A percentile compares a stretch with the other conserved stretches of the same genome.
Evolutionary conservation across 371 early-diverging fungal species (phyloP).

Genomic region (Thermomucor indicae-seudaticae): DNA sequence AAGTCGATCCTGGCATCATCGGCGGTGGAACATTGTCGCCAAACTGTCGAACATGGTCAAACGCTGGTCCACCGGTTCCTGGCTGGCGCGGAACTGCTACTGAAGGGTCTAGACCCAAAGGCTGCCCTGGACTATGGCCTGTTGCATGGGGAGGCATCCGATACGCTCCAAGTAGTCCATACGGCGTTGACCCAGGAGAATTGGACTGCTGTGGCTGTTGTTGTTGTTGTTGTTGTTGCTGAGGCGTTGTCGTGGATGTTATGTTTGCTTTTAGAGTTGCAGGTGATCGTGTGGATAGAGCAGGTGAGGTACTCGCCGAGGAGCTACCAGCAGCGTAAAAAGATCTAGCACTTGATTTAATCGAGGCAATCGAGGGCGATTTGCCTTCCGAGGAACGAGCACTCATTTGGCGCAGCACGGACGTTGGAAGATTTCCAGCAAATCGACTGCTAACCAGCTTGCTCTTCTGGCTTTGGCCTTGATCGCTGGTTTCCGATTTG

Average conservation of each 20-base stretch:
- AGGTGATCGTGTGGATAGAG: slow-evolving; percentile 14
- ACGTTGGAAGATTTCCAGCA: slow-evolving; percentile 63
- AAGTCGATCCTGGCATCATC: neutral
- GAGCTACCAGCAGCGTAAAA: slow-evolving; percentile 1
- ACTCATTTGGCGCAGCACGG: slow-evolving; percentile 64
- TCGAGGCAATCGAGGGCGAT: slow-evolving; percentile 28
- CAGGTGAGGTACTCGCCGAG: slow-evolving; percentile 7
- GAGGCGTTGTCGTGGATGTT: neutral
- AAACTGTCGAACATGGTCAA: slow-evolving; percentile 10
- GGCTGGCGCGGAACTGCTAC: too few species aligned
- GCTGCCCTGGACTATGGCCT: too few species aligned
- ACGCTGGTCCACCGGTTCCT: too few species aligned
- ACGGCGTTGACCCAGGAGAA: neutral
- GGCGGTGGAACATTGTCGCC: slow-evolving; percentile 3
- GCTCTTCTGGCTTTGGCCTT: slow-evolving; percentile 10
- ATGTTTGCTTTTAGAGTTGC: slow-evolving; percentile 8
- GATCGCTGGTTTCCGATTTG: too few species aligned
- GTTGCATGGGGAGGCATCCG: too few species aligned
- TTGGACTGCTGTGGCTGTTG: slow-evolving; percentile 8
- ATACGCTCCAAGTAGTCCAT: too few species aligned
- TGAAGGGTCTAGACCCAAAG: too few species aligned
- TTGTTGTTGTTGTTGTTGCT: neutral
- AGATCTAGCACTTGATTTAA: slow-evolving; percentile 9
- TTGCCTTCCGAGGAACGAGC: slow-evolving; percentile 19
- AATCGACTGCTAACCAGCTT: slow-evolving; percentile 41